A percentile compares a stretch with the other conserved stretches of the same genome.
Evolutionary conservation across 345 rosid genomes (phyloP).

Genomic region (Pistacia integerrima): DNA sequence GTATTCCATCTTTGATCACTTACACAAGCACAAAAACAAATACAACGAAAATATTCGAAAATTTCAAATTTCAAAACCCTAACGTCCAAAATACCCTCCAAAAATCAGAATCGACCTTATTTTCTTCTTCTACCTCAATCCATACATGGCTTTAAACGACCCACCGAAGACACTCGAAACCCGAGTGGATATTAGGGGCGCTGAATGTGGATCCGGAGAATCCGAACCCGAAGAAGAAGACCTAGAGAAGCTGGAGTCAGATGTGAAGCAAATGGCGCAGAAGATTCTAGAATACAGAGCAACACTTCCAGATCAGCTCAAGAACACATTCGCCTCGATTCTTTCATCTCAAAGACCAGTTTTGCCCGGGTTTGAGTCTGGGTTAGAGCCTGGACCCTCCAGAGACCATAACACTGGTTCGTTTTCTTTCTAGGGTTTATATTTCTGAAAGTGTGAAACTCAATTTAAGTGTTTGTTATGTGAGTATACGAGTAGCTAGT

Average conservation of each 20-base stretch:
- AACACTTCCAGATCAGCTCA: constrained; percentile 69
- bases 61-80: constrained; percentile 30
- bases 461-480: background rate
- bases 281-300: constrained; percentile 62
- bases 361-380: constrained; percentile 23
- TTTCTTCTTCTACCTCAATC: background rate
- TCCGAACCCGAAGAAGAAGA: constrained; percentile 37
- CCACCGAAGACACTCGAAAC: constrained; percentile 14
- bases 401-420: constrained; percentile 35
- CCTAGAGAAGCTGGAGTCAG: constrained; percentile 57
- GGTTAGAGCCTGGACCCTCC: constrained; percentile 44
- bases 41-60: background rate
- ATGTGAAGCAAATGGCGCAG: constrained; percentile 61
- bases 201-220: constrained; percentile 28
- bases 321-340: constrained; percentile 44
- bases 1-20: background rate
- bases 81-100: constrained; percentile 18
- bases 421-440: constrained; percentile 33
- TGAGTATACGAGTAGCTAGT: background rate
- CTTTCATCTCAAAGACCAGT: constrained; percentile 48
- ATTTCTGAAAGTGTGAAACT: too few species aligned
- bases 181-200: background rate
- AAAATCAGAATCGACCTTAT: background rate
- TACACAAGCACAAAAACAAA: background rate
- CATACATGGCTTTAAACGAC: constrained; percentile 28